These are phyloP conservation scores for Colletotrichum musicola DNA, from an alignment of 2,329 filamentous ascomycete genomes.

Conservation along the genomic window DNA sequence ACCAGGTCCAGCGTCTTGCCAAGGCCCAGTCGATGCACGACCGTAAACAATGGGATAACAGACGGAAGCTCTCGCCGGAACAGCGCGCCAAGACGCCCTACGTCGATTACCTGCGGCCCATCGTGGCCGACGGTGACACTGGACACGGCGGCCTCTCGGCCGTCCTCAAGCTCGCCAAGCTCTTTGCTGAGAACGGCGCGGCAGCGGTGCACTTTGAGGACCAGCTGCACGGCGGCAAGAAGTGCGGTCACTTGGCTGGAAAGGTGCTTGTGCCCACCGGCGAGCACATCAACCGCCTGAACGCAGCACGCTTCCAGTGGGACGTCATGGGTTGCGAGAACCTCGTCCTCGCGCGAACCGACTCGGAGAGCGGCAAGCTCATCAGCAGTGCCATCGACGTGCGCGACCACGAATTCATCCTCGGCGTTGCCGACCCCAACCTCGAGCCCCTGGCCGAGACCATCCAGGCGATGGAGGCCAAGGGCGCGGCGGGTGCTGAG, in stretches of 20 bases:
- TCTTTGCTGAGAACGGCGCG: slow-evolving; percentile 97
- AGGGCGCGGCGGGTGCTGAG: slow-evolving; percentile 81
- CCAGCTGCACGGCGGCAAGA: slow-evolving; percentile 97
- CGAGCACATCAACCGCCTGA: slow-evolving; percentile 95
- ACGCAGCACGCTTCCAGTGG: slow-evolving; percentile 96
- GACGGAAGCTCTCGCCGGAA: slow-evolving; percentile 81
- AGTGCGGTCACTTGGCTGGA: slow-evolving; percentile 95
- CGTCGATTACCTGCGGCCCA: slow-evolving; percentile 91
- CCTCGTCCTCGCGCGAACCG: slow-evolving; percentile 92
- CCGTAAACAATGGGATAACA: slow-evolving; percentile 90
- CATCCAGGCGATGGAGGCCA: slow-evolving; percentile 88
- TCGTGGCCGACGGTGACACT: slow-evolving; percentile 96
- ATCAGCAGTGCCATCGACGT: slow-evolving; percentile 92
- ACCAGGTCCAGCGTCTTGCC: slow-evolving; percentile 95
- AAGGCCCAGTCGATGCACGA: slow-evolving; percentile 98
- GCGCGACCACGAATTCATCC: slow-evolving; percentile 96
- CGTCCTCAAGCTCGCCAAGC: slow-evolving; percentile 94
- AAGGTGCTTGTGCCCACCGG: slow-evolving; percentile 95
- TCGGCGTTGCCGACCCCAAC: slow-evolving; percentile 82
- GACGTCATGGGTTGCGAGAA: slow-evolving; percentile 98
- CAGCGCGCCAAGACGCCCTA: slow-evolving; percentile 84
- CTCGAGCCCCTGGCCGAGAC: slow-evolving; percentile 87
- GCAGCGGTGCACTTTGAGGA: slow-evolving; percentile 98
- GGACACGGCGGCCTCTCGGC: slow-evolving; percentile 93
- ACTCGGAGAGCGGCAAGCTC: slow-evolving; percentile 93